Evolutionary conservation across 2,329 filamentous ascomycete genomes (phyloP).

Genomic region (Scortechinia acanthostroma): DNA sequence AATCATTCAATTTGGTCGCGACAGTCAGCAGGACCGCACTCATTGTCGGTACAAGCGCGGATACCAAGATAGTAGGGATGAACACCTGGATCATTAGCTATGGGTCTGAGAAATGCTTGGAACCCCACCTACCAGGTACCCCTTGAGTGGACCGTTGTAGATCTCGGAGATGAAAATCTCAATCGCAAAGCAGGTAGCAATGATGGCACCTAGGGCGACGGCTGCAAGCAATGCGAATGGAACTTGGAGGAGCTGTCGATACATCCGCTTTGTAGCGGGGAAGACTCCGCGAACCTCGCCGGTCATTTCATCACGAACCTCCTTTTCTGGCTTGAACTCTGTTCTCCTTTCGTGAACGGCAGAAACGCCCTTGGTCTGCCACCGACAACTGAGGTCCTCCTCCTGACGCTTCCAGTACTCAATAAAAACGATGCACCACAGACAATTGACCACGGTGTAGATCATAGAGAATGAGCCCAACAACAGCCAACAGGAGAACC

Average conservation of each 20-base stretch:
- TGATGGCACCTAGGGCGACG: constrained; percentile 71
- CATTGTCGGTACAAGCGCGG: constrained; percentile 46
- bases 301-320: constrained; percentile 29
- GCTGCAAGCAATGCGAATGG: constrained; percentile 76
- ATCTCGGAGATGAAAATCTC: constrained; percentile 95
- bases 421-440: constrained; percentile 1
- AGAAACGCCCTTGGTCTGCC: constrained; percentile 2
- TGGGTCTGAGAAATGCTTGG: neutral
- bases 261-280: constrained; percentile 66
- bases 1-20: constrained; percentile 45
- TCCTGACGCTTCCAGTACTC: constrained; percentile 3
- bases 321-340: neutral
- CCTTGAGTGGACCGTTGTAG: constrained; percentile 82
- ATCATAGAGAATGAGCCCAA: neutral
- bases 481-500: neutral
- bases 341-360: neutral
- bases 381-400: neutral
- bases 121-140: constrained; percentile 41
- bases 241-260: constrained; percentile 72
- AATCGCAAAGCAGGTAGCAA: constrained; percentile 80
- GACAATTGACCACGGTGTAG: neutral
- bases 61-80: constrained; percentile 54
- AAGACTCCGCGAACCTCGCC: constrained; percentile 74
- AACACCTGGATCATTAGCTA: constrained; percentile 20
- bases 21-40: constrained; percentile 44